Conservation (phyloP, 2,329 filamentous ascomycete genomes). For the Ceratocystis harringtonii region DNA sequence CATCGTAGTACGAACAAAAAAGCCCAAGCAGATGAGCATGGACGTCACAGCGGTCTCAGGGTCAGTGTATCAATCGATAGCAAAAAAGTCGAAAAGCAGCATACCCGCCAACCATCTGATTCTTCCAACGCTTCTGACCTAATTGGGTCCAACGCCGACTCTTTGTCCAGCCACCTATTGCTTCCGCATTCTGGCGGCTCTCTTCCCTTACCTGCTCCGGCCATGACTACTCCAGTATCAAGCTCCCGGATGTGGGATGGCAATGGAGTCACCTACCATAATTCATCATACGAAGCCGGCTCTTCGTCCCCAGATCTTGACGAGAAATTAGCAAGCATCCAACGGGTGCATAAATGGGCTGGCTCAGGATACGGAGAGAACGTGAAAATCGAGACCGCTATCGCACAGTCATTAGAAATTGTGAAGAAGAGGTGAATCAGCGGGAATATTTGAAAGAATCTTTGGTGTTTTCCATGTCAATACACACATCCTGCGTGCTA, state of each 20-base stretch:
- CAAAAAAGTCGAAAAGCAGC: not conserved
- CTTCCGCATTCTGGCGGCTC: not conserved
- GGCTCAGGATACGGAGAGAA: not conserved
- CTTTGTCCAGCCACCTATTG: not conserved
- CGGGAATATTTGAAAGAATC: not conserved
- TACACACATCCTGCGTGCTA: not conserved
- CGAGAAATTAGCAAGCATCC: not conserved
- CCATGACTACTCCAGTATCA: not conserved
- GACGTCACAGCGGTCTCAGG: not conserved
- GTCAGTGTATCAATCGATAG: not conserved
- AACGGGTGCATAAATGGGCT: not conserved
- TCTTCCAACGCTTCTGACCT: not conserved
- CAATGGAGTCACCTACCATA: not conserved
- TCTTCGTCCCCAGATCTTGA: not conserved
- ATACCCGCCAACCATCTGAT: not conserved
- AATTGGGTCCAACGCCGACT: not conserved
- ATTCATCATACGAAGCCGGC: not conserved
- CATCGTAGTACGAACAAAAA: not conserved
- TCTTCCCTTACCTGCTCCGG: not conserved
- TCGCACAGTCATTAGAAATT: slow-evolving; percentile 1
- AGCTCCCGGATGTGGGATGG: not conserved
- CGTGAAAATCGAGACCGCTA: not conserved
- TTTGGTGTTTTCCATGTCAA: not conserved
- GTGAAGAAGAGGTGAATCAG: not conserved
- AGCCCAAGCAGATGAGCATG: not conserved